Base-by-base conservation (phyloP, 2,329 filamentous ascomycete species). In the Pyricularia sp. region DNA sequence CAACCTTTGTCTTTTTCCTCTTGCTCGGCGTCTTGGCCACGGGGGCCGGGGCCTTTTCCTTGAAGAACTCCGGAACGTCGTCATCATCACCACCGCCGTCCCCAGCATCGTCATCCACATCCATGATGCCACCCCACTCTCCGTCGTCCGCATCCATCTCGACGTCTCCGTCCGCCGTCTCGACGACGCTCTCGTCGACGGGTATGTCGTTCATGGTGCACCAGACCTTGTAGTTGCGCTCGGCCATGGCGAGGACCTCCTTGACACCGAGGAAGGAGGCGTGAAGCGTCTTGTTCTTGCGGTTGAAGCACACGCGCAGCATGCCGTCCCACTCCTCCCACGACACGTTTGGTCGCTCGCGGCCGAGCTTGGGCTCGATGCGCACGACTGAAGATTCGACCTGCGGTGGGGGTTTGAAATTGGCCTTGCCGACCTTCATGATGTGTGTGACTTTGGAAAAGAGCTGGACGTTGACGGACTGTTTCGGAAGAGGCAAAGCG, bases 291-390 rank as follows among this genome's bases (percentile, higher is more conserved):
- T 93, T 91, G 77, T 97, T 97, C 79, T 96, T 94, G 70, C 94
- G 82, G 67, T 82, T 83, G 70, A 96, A 96, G 67, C 87, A 86
- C 55, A 96, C 86, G 63, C 91, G 81, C 67, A 97, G 76, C 72
- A 97, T 81, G 9, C 93, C 93, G 72, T 97, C 93, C 88, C 92
- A 96, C 75, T 97, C 93, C 62, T 96, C 91, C 76, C 93, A 97
- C 73, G 87, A 90, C 68, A 97, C 92, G 69, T 91, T 88, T 62
- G 93, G 93, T 35, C 91, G 80, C 68, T 86, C 84, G 60, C 77
- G 80, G 9, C 92, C 91, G 49, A 85, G 82, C 78, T 97, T 96
- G n/a, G 92, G 92, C 73, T 93, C 90, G 69, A 97, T 89, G 66
- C 93, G 84, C 62, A 97, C 92, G 7, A 97, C 93, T 66, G 89